Percentiles rank a stretch among this genome's conserved stretches.
phyloP scores from a whole-genome alignment of 192 early-diverging fungal genomes.

The Podila clonocystis region DNA sequence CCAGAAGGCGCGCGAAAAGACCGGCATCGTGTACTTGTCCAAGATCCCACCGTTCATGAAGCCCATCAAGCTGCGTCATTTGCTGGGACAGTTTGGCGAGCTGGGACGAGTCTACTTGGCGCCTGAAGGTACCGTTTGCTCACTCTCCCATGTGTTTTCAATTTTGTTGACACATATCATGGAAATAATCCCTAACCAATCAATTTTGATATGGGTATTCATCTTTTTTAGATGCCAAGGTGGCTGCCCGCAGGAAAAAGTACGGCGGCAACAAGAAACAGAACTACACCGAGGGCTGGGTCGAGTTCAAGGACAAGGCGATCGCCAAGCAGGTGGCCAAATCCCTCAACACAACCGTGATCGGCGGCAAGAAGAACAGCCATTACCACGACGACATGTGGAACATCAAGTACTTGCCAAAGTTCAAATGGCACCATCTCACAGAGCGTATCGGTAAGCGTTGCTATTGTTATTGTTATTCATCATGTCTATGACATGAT shows the following conservation, averaged over 20 bases:
- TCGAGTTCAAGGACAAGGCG: constrained; percentile 95
- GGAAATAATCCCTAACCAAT: too few relatives aligned
- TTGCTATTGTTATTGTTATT: too few relatives aligned
- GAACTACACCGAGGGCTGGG: constrained; percentile 96
- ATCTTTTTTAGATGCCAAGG: constrained; percentile 62
- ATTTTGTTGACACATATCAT: background rate
- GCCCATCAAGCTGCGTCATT: constrained; percentile 77
- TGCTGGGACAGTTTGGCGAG: constrained; percentile 78
- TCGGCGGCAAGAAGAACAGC: constrained; percentile 87
- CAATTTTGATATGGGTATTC: background rate
- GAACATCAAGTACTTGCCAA: constrained; percentile 96
- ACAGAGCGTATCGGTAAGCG: constrained; percentile 94
- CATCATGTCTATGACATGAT: too few relatives aligned
- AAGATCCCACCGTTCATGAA: constrained; percentile 95
- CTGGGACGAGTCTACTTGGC: constrained; percentile 88
- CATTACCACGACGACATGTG: constrained; percentile 95
- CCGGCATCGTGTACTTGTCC: constrained; percentile 93
- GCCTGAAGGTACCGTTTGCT: constrained; percentile 73
- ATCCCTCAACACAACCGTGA: constrained; percentile 81
- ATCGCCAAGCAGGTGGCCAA: constrained; percentile 82
- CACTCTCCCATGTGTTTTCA: background rate
- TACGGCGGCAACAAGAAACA: constrained; percentile 84
- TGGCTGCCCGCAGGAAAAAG: constrained; percentile 84
- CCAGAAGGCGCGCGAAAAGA: constrained; percentile 72
- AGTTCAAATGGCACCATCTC: constrained; percentile 97